Percentiles rank a stretch among this genome's conserved stretches.
Evolutionary conservation across 495 filamentous ascomycete species (phyloP).

Genomic region (Cercophora scortea): DNA sequence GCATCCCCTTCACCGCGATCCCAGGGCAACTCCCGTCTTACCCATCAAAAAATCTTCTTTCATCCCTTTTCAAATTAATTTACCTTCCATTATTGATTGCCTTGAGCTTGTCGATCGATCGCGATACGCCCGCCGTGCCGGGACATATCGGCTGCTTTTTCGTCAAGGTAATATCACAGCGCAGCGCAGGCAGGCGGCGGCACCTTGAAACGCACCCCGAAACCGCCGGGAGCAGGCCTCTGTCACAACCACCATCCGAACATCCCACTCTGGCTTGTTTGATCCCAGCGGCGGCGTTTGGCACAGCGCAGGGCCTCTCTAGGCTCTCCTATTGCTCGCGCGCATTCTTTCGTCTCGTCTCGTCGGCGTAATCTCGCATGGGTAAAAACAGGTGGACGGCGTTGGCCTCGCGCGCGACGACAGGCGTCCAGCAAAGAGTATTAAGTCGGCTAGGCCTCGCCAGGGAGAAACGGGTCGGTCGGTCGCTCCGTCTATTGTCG

Average conservation of each 20-base stretch:
- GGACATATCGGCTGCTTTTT: too few species aligned
- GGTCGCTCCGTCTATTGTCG: constrained; percentile 6
- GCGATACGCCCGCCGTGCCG: too few species aligned
- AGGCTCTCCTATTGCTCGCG: background rate
- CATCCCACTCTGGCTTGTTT: too few species aligned
- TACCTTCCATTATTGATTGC: too few species aligned
- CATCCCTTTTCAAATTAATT: too few species aligned
- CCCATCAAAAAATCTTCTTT: too few species aligned
- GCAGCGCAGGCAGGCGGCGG: too few species aligned
- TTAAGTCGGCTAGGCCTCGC: constrained; percentile 6
- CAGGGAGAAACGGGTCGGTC: constrained; percentile 3
- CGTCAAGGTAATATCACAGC: too few species aligned
- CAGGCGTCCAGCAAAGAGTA: constrained; percentile 1
- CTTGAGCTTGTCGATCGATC: too few species aligned
- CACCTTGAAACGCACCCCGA: constrained; percentile 11
- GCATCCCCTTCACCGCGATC: too few species aligned
- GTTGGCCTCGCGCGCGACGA: background rate
- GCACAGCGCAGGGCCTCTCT: too few species aligned
- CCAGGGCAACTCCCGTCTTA: too few species aligned
- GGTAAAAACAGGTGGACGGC: constrained; percentile 6
- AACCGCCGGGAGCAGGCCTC: constrained; percentile 9
- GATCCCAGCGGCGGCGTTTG: background rate
- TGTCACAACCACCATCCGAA: constrained; percentile 2
- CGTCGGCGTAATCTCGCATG: constrained; percentile 1
- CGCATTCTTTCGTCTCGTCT: background rate